Evolutionary conservation across 345 rosid species (phyloP).

Genomic region (Salix caprea): DNA sequence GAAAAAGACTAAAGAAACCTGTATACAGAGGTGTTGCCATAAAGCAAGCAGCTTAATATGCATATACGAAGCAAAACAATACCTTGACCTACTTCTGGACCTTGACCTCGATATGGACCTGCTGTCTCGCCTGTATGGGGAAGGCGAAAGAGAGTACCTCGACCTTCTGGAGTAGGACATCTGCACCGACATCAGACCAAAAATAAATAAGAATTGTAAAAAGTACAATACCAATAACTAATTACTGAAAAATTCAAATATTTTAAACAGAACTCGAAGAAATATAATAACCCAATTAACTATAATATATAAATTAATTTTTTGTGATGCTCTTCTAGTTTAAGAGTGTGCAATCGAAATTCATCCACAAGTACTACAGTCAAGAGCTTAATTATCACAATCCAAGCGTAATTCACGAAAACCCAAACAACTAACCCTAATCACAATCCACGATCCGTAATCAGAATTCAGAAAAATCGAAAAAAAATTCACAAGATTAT

Average conservation of each 20-base stretch:
- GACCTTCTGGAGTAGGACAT: constrained; percentile 79
- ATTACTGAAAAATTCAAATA: neutral
- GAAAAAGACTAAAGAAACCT: neutral
- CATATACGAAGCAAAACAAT: neutral
- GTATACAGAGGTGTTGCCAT: too few species aligned
- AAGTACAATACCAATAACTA: neutral
- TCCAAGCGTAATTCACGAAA: neutral
- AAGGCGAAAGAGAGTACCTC: constrained; percentile 57
- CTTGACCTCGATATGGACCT: constrained; percentile 52
- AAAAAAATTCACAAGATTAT: neutral
- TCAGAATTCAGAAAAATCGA: neutral
- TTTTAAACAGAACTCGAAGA: neutral
- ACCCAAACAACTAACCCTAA: neutral
- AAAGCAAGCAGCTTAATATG: neutral
- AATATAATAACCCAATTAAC: neutral
- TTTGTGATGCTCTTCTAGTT: neutral
- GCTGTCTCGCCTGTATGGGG: constrained; percentile 44
- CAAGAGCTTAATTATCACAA: neutral
- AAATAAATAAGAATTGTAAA: neutral
- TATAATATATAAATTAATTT: neutral
- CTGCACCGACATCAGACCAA: constrained; percentile 22
- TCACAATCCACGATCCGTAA: neutral
- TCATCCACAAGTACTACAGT: neutral
- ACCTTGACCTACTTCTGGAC: constrained; percentile 53
- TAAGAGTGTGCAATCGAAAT: neutral